These are phyloP conservation scores for Ceratobasidium papillatum DNA, from an alignment of 1,284 basidiomycete genomes.

Conservation along the genomic window DNA sequence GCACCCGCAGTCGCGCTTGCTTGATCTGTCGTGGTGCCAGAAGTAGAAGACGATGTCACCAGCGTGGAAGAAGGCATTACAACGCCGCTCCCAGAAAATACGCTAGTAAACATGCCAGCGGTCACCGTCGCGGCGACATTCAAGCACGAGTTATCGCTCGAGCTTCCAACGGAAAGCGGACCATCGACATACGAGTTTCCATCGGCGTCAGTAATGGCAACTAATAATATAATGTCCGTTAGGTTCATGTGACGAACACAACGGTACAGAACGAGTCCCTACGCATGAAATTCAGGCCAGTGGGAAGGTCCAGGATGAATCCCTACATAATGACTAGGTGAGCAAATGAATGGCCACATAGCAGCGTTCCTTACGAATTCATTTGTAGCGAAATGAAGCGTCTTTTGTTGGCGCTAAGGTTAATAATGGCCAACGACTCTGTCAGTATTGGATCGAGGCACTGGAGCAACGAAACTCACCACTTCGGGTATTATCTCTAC, in stretches of 20 bases:
- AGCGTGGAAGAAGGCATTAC: not conserved
- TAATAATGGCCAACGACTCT: too few species aligned
- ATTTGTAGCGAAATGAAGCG: slow-evolving; percentile 21
- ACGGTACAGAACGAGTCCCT: not conserved
- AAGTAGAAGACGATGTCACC: not conserved
- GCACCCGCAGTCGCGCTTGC: not conserved
- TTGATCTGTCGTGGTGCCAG: not conserved
- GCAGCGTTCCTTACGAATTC: not conserved
- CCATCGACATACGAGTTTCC: slow-evolving; percentile 7
- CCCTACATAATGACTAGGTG: not conserved
- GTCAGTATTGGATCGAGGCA: not conserved
- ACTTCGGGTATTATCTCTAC: slow-evolving; percentile 13
- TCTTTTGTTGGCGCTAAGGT: slow-evolving; percentile 4
- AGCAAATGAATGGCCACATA: too few species aligned
- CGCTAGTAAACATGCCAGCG: slow-evolving; percentile 4
- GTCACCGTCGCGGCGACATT: slow-evolving; percentile 7
- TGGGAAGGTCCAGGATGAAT: slow-evolving; percentile 1
- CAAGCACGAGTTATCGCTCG: slow-evolving; percentile 15
- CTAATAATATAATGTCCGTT: not conserved
- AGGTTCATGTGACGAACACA: not conserved
- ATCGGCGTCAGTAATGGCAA: slow-evolving; percentile 11
- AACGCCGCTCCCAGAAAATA: slow-evolving; percentile 21
- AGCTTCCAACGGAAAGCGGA: slow-evolving; percentile 4
- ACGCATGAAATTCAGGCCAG: slow-evolving; percentile 3
- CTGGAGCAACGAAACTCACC: not conserved